These are phyloP conservation scores for Kodamaea kaohsiungensis DNA, from an alignment of 805 yeast species.

Conservation along the genomic window DNA sequence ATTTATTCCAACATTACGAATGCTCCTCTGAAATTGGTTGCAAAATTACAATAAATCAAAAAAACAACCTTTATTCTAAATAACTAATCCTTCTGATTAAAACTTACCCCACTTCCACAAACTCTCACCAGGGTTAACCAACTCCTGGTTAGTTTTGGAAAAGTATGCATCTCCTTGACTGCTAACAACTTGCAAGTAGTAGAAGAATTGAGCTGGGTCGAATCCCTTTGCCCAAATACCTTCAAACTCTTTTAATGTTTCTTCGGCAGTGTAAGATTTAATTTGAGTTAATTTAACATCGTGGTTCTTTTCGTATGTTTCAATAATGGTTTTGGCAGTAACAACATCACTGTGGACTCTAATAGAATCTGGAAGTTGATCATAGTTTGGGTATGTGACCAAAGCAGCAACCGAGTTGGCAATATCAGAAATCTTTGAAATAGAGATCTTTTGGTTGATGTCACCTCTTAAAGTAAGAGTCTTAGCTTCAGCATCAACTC, in stretches of 20 bases:
- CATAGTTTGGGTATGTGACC: conserved; percentile 25
- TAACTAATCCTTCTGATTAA: too few relatives aligned
- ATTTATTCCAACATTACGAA: too few relatives aligned
- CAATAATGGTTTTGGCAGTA: conserved; percentile 38
- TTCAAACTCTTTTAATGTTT: conserved; percentile 30
- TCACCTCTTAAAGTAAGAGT: conserved; percentile 42
- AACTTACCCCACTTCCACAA: conserved; percentile 44
- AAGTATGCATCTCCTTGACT: conserved; percentile 45
- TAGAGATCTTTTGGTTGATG: conserved; percentile 34
- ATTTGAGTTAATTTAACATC: conserved; percentile 23
- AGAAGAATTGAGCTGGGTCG: conserved; percentile 32
- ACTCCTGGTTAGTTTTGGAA: conserved; percentile 36
- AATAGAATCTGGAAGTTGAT: conserved; percentile 44
- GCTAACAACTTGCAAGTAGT: conserved; percentile 30
- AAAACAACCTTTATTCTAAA: too few relatives aligned
- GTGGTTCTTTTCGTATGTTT: conserved; percentile 43
- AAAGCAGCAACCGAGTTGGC: conserved; percentile 19
- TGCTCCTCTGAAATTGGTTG: too few relatives aligned
- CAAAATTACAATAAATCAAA: too few relatives aligned
- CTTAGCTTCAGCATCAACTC: conserved; percentile 37
- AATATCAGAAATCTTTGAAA: conserved; percentile 30
- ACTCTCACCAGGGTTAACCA: conserved; percentile 47
- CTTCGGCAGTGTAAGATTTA: conserved; percentile 19
- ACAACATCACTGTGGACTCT: conserved; percentile 43
- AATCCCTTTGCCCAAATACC: conserved; percentile 31